phyloP scores from a whole-genome alignment of 768 basidiomycete species.

The Mycena vitilis region DNA sequence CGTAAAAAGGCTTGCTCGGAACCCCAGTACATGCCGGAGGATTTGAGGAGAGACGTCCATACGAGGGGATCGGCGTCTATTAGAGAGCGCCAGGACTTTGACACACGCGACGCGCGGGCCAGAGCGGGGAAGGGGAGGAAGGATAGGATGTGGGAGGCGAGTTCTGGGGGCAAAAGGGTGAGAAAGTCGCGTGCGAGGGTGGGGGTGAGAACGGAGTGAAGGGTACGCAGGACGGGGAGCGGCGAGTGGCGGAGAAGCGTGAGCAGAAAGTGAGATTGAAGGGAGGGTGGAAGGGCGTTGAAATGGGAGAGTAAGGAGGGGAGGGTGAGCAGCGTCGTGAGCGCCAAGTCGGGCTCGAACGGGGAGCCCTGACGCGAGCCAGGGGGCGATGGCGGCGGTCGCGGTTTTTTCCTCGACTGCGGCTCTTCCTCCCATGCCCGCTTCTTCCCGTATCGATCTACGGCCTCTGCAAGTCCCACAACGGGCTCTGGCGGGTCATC shows the following conservation, averaged over 20 bases:
- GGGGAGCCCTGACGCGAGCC: constrained; percentile 76
- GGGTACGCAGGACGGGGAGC: constrained; percentile 88
- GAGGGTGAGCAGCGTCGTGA: constrained; percentile 88
- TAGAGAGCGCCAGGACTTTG: constrained; percentile 89
- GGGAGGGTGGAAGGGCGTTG: constrained; percentile 76
- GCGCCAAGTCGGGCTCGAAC: constrained; percentile 82
- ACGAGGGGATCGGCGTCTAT: constrained; percentile 92
- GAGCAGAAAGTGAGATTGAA: constrained; percentile 95
- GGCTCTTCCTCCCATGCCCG: constrained; percentile 50
- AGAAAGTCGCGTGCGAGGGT: constrained; percentile 96
- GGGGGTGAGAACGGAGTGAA: constrained; percentile 89
- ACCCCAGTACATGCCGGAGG: constrained; percentile 38
- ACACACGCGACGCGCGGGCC: constrained; percentile 89
- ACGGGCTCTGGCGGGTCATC: constrained; percentile 69
- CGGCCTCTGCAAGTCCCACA: constrained; percentile 80
- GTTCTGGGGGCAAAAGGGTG: constrained; percentile 89
- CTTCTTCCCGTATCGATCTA: constrained; percentile 90
- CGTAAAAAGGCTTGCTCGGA: constrained; percentile 44
- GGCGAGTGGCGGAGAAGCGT: constrained; percentile 93
- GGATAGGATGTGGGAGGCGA: constrained; percentile 89
- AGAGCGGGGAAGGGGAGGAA: constrained; percentile 86
- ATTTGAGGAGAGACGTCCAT: constrained; percentile 88
- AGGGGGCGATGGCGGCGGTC: constrained; percentile 86
- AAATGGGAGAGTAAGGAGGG: constrained; percentile 88
- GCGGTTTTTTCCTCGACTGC: constrained; percentile 83